These are phyloP conservation scores for Teunomyces barrocoloradensis DNA, from an alignment of 805 yeast species.

Conservation along the genomic window DNA sequence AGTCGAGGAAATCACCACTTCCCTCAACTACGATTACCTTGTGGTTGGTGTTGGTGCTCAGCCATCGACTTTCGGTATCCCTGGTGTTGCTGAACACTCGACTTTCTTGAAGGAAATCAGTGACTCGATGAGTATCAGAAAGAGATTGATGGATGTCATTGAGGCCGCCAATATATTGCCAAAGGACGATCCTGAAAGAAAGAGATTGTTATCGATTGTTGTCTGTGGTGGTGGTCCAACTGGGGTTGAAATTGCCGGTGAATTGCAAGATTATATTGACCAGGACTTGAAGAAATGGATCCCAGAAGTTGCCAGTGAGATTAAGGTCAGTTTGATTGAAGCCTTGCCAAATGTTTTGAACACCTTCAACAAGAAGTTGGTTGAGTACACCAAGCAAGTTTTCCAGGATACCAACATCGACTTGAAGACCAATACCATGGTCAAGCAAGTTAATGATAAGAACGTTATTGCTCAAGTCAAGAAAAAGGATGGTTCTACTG, in stretches of 20 bases:
- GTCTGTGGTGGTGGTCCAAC: slow-evolving; percentile 99
- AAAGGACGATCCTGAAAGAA: slow-evolving; percentile 72
- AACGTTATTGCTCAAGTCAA: slow-evolving; percentile 69
- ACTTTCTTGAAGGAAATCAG: slow-evolving; percentile 86
- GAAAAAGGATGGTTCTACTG: slow-evolving; percentile 61
- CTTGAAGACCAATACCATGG: slow-evolving; percentile 81
- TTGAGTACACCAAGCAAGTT: slow-evolving; percentile 76
- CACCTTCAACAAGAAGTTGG: slow-evolving; percentile 66
- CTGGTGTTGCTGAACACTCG: slow-evolving; percentile 89
- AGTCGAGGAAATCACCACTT: slow-evolving; percentile 43
- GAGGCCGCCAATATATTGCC: slow-evolving; percentile 86
- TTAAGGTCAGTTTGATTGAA: slow-evolving; percentile 82
- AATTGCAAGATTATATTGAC: slow-evolving; percentile 88
- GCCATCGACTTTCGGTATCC: slow-evolving; percentile 91
- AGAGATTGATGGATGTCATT: slow-evolving; percentile 77
- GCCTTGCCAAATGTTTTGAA: slow-evolving; percentile 86
- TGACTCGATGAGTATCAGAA: slow-evolving; percentile 83
- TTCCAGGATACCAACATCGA: slow-evolving; percentile 66
- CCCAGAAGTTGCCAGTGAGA: slow-evolving; percentile 80
- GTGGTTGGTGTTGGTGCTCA: slow-evolving; percentile 95
- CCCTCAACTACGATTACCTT: slow-evolving; percentile 71
- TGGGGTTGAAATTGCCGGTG: slow-evolving; percentile 97
- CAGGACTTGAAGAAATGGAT: slow-evolving; percentile 88
- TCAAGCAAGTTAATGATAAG: slow-evolving; percentile 74
- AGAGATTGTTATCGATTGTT: slow-evolving; percentile 79